Evolutionary conservation across 495 filamentous ascomycete species (phyloP).

Genomic region (Talaromyces ruber): DNA sequence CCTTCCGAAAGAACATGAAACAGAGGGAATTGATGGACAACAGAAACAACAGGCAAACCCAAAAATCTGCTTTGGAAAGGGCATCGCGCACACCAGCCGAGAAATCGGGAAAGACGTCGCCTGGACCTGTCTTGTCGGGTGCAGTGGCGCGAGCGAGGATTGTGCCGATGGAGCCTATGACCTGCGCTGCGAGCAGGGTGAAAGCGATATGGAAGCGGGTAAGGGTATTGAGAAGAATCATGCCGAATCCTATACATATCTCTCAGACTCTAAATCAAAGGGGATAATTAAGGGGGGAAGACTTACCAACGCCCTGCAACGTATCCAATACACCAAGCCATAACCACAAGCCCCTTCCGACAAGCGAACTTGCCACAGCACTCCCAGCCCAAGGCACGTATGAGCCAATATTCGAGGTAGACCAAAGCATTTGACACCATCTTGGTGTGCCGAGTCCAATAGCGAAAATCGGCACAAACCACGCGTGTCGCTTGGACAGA

Average conservation of each 20-base stretch:
- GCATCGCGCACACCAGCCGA: slow-evolving; percentile 31
- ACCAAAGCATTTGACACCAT: slow-evolving; percentile 63
- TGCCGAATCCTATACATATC: slow-evolving; percentile 52
- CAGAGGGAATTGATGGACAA: slow-evolving; percentile 50
- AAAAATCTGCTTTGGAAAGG: slow-evolving; percentile 43
- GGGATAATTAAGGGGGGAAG: slow-evolving; percentile 39
- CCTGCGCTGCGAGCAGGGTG: slow-evolving; percentile 46
- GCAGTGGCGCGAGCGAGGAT: slow-evolving; percentile 50
- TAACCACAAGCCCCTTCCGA: slow-evolving; percentile 51
- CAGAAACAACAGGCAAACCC: slow-evolving; percentile 46
- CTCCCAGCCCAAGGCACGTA: slow-evolving; percentile 52
- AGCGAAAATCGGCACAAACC: slow-evolving; percentile 61
- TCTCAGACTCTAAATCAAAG: slow-evolving; percentile 49
- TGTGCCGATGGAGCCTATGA: slow-evolving; percentile 46
- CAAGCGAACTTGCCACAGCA: slow-evolving; percentile 38
- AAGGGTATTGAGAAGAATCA: slow-evolving; percentile 55
- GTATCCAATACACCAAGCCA: slow-evolving; percentile 58
- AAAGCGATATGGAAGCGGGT: slow-evolving; percentile 52
- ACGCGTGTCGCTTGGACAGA: slow-evolving; percentile 46
- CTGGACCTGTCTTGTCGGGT: slow-evolving; percentile 50
- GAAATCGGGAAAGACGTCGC: slow-evolving; percentile 56
- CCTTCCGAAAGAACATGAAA: slow-evolving; percentile 55
- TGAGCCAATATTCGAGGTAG: slow-evolving; percentile 43
- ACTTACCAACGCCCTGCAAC: slow-evolving; percentile 36
- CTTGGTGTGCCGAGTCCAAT: slow-evolving; percentile 54